These are phyloP conservation scores for Pseudozyma pruni DNA, from an alignment of 1,284 basidiomycete species.

Conservation along the genomic window DNA sequence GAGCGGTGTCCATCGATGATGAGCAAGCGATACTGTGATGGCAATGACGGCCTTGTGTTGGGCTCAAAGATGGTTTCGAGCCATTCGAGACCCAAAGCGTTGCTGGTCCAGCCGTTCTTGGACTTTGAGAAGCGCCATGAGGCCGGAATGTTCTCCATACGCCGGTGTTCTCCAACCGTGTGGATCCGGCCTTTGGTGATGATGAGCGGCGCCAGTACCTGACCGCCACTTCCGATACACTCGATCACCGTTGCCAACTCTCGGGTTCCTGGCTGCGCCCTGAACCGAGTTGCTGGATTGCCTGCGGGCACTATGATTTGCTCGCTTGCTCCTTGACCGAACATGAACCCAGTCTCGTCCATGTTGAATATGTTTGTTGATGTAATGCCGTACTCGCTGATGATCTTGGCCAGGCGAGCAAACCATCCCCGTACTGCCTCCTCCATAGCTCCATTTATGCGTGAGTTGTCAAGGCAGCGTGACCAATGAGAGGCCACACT, in stretches of 20 bases:
- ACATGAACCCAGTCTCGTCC: no score
- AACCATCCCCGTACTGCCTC: slow-evolving; percentile 1
- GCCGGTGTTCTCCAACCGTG: not conserved
- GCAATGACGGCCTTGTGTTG: not conserved
- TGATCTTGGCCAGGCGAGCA: not conserved
- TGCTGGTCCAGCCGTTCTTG: slow-evolving; percentile 1
- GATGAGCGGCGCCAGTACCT: no score
- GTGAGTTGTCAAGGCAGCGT: slow-evolving; percentile 14
- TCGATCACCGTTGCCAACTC: slow-evolving; percentile 14
- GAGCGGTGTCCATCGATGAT: slow-evolving; percentile 15
- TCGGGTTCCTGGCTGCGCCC: slow-evolving; percentile 2
- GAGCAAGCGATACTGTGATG: slow-evolving; percentile 12
- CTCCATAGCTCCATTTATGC: not conserved
- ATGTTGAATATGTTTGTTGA: slow-evolving; percentile 14
- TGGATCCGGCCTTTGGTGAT: no score
- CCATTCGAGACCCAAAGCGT: slow-evolving; percentile 6
- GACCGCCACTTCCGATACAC: slow-evolving; percentile 16
- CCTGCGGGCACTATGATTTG: slow-evolving; percentile 5
- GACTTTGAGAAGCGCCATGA: not conserved
- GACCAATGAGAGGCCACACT: slow-evolving; percentile 10
- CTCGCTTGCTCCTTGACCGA: slow-evolving; percentile 5
- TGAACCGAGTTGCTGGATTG: slow-evolving; percentile 8
- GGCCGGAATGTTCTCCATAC: not conserved
- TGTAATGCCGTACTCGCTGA: slow-evolving; percentile 4
- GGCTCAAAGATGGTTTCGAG: slow-evolving; percentile 4